These are phyloP conservation scores for Naganishia friedmannii DNA, from an alignment of 768 basidiomycete species.

Conservation along the genomic window DNA sequence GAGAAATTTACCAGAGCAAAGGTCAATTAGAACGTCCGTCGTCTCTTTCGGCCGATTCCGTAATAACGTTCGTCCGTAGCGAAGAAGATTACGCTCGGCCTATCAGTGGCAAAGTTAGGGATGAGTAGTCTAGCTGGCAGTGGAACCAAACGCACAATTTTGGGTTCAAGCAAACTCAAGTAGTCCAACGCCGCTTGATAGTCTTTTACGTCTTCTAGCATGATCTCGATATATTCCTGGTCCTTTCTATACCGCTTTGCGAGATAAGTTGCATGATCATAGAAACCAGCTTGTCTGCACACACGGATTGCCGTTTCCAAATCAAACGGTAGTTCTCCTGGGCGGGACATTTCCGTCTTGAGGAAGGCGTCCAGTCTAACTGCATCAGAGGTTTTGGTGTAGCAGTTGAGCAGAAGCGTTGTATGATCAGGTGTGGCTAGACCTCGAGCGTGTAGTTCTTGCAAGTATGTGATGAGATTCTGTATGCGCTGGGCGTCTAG, in stretches of 20 bases:
- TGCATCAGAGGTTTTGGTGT: slow-evolving; percentile 93
- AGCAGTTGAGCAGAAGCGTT: slow-evolving; percentile 91
- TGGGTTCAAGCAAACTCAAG: slow-evolving; percentile 71
- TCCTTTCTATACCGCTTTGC: slow-evolving; percentile 87
- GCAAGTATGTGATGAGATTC: slow-evolving; percentile 89
- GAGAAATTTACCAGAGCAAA: slow-evolving; percentile 66
- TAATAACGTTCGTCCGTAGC: slow-evolving; percentile 84
- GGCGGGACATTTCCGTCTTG: slow-evolving; percentile 67
- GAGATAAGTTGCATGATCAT: slow-evolving; percentile 87
- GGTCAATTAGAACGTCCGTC: slow-evolving; percentile 83
- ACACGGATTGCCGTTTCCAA: slow-evolving; percentile 95
- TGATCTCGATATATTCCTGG: slow-evolving; percentile 87
- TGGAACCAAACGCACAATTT: slow-evolving; percentile 61
- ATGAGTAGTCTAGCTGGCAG: not conserved
- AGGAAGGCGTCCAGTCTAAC: slow-evolving; percentile 84
- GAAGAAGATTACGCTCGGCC: slow-evolving; percentile 81
- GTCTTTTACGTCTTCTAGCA: slow-evolving; percentile 86
- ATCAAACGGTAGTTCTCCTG: slow-evolving; percentile 74
- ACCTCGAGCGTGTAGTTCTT: slow-evolving; percentile 84
- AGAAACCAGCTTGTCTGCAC: slow-evolving; percentile 93
- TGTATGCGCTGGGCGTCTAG: slow-evolving; percentile 94
- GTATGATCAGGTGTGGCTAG: slow-evolving; percentile 96
- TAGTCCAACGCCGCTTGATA: slow-evolving; percentile 78
- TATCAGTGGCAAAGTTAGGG: slow-evolving; percentile 21
- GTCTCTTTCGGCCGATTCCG: slow-evolving; percentile 79